phyloP scores from a whole-genome alignment of 495 filamentous ascomycete genomes.

The Neurospora sp. region DNA sequence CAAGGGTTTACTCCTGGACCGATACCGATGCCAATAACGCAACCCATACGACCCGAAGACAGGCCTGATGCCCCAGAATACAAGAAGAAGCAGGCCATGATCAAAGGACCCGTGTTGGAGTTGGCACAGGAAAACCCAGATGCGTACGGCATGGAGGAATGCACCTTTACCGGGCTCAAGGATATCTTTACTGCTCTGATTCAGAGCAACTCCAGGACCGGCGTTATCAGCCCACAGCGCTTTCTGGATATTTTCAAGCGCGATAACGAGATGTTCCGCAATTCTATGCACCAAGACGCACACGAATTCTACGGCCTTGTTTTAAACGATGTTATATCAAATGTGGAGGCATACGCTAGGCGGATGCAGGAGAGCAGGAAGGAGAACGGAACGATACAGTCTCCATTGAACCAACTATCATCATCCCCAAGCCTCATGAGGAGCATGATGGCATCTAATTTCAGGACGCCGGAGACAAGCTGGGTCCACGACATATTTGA shows the following conservation, averaged over 20 bases:
- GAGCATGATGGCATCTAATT: slow-evolving; percentile 22
- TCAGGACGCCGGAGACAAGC: slow-evolving; percentile 46
- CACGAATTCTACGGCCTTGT: slow-evolving; percentile 94
- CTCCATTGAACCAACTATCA: slow-evolving; percentile 30
- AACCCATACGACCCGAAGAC: slow-evolving; percentile 44
- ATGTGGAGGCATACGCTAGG: slow-evolving; percentile 75
- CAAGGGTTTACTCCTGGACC: background rate
- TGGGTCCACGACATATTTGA: slow-evolving; percentile 99
- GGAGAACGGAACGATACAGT: slow-evolving; percentile 24
- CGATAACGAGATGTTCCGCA: slow-evolving; percentile 96
- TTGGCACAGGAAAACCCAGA: slow-evolving; percentile 65
- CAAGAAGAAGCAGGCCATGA: slow-evolving; percentile 89
- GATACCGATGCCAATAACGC: slow-evolving; percentile 13
- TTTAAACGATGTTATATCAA: slow-evolving; percentile 90
- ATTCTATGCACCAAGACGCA: slow-evolving; percentile 94
- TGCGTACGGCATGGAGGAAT: slow-evolving; percentile 88
- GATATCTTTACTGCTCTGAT: slow-evolving; percentile 94
- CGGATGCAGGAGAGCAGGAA: slow-evolving; percentile 35
- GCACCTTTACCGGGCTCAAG: slow-evolving; percentile 85
- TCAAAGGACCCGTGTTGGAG: slow-evolving; percentile 75
- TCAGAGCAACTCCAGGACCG: slow-evolving; percentile 68
- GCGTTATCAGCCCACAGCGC: slow-evolving; percentile 84
- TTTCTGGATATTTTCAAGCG: slow-evolving; percentile 89
- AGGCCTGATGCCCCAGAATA: slow-evolving; percentile 86
- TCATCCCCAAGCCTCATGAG: slow-evolving; percentile 35